Conservation (phyloP, 192 early-diverging fungal genomes). For the Endogone sp. region DNA sequence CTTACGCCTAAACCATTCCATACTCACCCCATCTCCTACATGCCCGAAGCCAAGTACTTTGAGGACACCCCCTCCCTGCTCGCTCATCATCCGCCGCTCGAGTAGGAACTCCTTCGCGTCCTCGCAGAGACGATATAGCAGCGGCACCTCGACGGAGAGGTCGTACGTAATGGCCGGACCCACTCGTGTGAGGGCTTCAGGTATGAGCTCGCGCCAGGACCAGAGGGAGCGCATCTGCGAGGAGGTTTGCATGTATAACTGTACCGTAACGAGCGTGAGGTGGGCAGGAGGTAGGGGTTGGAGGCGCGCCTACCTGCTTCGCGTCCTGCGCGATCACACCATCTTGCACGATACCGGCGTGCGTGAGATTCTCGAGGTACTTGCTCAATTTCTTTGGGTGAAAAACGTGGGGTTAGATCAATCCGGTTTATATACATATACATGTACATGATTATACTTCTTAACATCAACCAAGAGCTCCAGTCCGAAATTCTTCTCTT, state of each 20-base stretch:
- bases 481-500: too few species aligned
- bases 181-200: constrained; percentile 80
- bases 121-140: constrained; percentile 77
- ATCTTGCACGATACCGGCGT: constrained; percentile 64
- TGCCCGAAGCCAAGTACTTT: constrained; percentile 85
- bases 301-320: constrained; percentile 10
- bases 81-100: constrained; percentile 40
- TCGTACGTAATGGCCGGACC: constrained; percentile 95
- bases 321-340: constrained; percentile 87
- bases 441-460: too few species aligned
- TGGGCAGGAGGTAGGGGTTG: not conserved
- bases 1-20: too few species aligned
- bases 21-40: constrained; percentile 81
- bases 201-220: constrained; percentile 88
- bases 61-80: constrained; percentile 29
- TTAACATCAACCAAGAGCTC: too few species aligned
- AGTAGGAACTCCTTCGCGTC: constrained; percentile 66
- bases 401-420: too few species aligned
- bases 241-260: not conserved
- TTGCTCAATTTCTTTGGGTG: constrained; percentile 62
- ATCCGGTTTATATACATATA: not conserved
- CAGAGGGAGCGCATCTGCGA: constrained; percentile 75
- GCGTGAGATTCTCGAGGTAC: constrained; percentile 74
- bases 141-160: constrained; percentile 78
- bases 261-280: not conserved